Percentiles rank a stretch among this genome's conserved stretches.
These are phyloP conservation scores for Trichoderma orchidacearum DNA, from an alignment of 495 filamentous ascomycete genomes.

Conservation along the genomic window DNA sequence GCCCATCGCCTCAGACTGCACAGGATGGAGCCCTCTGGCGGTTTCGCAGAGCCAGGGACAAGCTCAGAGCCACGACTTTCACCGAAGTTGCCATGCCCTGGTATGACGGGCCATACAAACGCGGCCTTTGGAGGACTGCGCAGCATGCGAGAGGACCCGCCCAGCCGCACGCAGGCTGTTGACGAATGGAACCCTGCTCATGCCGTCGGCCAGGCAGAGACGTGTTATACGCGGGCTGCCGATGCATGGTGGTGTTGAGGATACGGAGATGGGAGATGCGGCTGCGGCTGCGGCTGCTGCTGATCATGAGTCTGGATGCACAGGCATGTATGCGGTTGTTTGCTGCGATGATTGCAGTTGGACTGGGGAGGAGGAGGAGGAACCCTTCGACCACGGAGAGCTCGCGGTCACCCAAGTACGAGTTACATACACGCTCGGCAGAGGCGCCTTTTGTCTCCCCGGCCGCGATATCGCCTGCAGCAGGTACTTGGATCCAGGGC, in stretches of 20 bases:
- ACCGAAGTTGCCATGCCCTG: constrained; percentile 1
- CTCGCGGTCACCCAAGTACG: no score
- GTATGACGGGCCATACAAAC: background rate
- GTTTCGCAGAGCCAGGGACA: background rate
- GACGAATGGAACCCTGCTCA: background rate
- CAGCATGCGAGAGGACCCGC: background rate
- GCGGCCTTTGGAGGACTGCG: background rate
- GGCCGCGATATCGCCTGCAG: no score
- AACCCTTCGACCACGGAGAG: no score
- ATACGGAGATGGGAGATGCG: background rate
- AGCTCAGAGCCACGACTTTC: background rate
- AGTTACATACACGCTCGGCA: no score
- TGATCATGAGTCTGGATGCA: background rate
- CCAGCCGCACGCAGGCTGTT: background rate
- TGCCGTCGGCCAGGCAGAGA: background rate
- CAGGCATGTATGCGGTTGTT: no score
- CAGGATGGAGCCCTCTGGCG: background rate
- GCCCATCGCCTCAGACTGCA: background rate
- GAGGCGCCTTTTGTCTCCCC: background rate
- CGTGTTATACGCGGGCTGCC: background rate
- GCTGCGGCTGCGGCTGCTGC: background rate
- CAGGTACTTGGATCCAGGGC: background rate
- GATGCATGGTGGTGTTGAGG: background rate
- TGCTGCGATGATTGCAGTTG: no score
- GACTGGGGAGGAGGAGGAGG: no score